These are phyloP conservation scores for Lepiota subincarnata DNA, from an alignment of 768 basidiomycete genomes.

Conservation along the genomic window DNA sequence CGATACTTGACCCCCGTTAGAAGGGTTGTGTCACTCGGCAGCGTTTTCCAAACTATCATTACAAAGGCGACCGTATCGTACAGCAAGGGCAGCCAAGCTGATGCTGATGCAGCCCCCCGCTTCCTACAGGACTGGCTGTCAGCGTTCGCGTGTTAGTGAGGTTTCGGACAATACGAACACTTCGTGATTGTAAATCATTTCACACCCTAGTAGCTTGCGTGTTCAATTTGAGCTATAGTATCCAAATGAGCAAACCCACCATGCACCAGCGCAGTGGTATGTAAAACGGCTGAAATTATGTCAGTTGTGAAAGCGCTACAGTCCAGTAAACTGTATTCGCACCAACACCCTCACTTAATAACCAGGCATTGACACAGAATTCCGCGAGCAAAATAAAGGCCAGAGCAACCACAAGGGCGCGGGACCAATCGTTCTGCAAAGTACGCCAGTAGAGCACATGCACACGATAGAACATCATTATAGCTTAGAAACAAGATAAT, in stretches of 20 bases:
- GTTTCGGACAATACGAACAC: background rate
- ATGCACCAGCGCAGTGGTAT: constrained; percentile 29
- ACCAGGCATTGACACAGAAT: constrained; percentile 45
- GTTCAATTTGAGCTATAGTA: background rate
- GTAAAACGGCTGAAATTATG: constrained; percentile 30
- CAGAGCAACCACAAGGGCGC: constrained; percentile 22
- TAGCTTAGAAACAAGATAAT: constrained; percentile 15
- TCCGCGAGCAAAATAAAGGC: constrained; percentile 36
- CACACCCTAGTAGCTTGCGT: constrained; percentile 29
- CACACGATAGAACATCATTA: constrained; percentile 58
- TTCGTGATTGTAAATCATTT: constrained; percentile 33
- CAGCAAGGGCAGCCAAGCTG: constrained; percentile 46
- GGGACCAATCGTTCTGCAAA: constrained; percentile 9
- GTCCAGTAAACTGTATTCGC: constrained; percentile 16
- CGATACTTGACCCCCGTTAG: constrained; percentile 29
- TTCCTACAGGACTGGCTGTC: constrained; percentile 23
- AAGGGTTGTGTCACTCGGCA: constrained; percentile 27
- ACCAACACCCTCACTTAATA: constrained; percentile 50
- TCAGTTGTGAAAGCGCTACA: background rate
- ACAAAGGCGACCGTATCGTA: constrained; percentile 41
- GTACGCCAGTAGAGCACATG: constrained; percentile 33
- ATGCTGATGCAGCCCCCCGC: constrained; percentile 35
- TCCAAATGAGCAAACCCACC: constrained; percentile 19
- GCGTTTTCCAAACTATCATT: constrained; percentile 33
- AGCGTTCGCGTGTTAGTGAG: background rate